These are phyloP conservation scores for Albifimbria verrucaria DNA, from an alignment of 2,329 filamentous ascomycete species.

Conservation along the genomic window DNA sequence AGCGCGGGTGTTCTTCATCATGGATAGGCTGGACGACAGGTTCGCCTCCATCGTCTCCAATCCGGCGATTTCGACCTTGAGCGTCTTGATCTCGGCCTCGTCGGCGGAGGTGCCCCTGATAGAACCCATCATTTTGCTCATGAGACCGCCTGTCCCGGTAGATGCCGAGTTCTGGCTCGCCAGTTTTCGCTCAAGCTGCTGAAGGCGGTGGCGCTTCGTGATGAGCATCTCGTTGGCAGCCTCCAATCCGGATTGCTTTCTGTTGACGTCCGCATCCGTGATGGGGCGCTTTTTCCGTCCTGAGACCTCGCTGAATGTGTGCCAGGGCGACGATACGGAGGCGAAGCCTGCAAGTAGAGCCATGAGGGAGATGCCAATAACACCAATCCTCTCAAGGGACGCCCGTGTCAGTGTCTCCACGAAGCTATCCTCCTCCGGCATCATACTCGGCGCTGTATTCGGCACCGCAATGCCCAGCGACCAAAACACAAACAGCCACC, in stretches of 20 bases:
- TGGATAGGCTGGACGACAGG: slow-evolving; percentile 61
- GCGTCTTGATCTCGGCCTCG: slow-evolving; percentile 53
- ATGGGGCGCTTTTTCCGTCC: slow-evolving; percentile 51
- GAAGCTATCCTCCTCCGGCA: slow-evolving; percentile 23
- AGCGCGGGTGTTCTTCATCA: slow-evolving; percentile 60
- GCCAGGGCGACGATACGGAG: slow-evolving; percentile 83
- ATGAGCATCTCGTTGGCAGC: slow-evolving; percentile 77
- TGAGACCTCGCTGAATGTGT: slow-evolving; percentile 67
- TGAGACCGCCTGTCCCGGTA: slow-evolving; percentile 47
- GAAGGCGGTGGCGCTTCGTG: slow-evolving; percentile 69
- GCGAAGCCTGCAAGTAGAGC: slow-evolving; percentile 85
- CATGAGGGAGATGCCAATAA: slow-evolving; percentile 85
- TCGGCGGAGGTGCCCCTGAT: slow-evolving; percentile 63
- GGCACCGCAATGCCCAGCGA: slow-evolving; percentile 65
- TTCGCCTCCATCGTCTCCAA: slow-evolving; percentile 76
- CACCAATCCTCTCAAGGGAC: slow-evolving; percentile 68
- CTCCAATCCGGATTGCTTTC: slow-evolving; percentile 76
- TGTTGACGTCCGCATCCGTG: slow-evolving; percentile 69
- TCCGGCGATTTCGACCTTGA: slow-evolving; percentile 75
- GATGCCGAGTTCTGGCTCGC: slow-evolving; percentile 25
- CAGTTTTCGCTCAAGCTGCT: slow-evolving; percentile 64
- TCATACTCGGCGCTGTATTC: slow-evolving; percentile 22
- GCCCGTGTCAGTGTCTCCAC: slow-evolving; percentile 43
- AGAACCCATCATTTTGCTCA: slow-evolving; percentile 71
- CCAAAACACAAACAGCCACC: slow-evolving; percentile 77